A percentile compares a stretch with the other conserved stretches of the same genome.
Evolutionary conservation across 306 rosid genomes (phyloP).

Genomic region (Sphenostylis stenocarpa): DNA sequence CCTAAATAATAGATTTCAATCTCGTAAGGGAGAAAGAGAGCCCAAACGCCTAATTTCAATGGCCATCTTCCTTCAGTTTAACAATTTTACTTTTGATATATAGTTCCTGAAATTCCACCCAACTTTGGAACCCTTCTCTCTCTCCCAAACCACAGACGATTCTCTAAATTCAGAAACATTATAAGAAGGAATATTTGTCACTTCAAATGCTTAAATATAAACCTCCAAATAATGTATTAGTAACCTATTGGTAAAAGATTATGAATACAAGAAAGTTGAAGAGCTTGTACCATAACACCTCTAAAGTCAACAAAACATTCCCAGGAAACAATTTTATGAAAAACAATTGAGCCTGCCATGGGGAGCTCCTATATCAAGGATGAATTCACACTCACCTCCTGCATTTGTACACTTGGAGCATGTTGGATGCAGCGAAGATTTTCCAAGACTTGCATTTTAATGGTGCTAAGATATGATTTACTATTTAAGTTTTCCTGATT

Average conservation of each 20-base stretch:
- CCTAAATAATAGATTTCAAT: slow-evolving; percentile 15
- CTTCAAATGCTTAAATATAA: neutral
- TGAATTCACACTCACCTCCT: slow-evolving; percentile 86
- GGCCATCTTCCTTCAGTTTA: neutral
- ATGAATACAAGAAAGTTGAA: neutral
- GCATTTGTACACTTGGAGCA: slow-evolving; percentile 97
- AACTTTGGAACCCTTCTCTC: neutral
- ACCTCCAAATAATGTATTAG: slow-evolving; percentile 1
- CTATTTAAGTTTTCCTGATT: slow-evolving; percentile 89
- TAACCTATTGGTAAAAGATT: neutral
- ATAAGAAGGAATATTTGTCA: neutral
- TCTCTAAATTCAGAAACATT: neutral
- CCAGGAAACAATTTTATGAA: neutral
- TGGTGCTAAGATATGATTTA: slow-evolving; percentile 85
- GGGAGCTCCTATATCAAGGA: slow-evolving; percentile 12
- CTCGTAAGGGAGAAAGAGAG: neutral
- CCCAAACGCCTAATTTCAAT: neutral
- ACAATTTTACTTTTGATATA: neutral
- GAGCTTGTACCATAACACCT: neutral
- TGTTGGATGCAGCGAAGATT: slow-evolving; percentile 93
- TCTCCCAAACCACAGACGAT: neutral
- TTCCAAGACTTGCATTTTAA: slow-evolving; percentile 91
- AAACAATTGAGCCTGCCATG: neutral
- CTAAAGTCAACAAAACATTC: slow-evolving; percentile 12
- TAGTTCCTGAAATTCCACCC: neutral